Evolutionary conservation across 495 filamentous ascomycete species (phyloP).

Genomic region (Aspergillus ostianus): DNA sequence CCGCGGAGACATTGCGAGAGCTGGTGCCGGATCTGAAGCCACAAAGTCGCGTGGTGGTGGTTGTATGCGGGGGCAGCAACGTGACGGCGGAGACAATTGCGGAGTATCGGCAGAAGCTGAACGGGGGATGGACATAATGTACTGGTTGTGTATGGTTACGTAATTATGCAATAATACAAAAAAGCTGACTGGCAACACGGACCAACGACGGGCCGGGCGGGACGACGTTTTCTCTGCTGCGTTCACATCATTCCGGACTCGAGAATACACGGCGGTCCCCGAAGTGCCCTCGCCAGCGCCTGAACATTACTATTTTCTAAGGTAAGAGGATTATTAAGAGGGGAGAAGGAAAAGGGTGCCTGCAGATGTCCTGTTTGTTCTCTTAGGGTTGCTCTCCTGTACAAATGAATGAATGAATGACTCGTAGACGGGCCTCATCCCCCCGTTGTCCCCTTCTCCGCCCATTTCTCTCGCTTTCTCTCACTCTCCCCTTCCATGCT

Average conservation of each 20-base stretch:
- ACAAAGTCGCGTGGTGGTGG: conserved; percentile 70
- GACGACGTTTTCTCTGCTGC: conserved; percentile 37
- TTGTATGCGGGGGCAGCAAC: conserved; percentile 81
- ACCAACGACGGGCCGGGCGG: conserved; percentile 8
- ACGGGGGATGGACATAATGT: conserved; percentile 30
- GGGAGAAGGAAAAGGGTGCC: too few relatives aligned
- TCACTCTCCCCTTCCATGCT: neutral
- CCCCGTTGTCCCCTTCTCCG: neutral
- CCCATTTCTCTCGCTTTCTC: too few relatives aligned
- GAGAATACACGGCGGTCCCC: conserved; percentile 53
- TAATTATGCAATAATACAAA: neutral
- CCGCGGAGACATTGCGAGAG: conserved; percentile 46
- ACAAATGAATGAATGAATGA: neutral
- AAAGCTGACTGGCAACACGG: neutral
- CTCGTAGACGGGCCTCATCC: conserved; percentile 4
- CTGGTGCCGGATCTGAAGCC: conserved; percentile 51
- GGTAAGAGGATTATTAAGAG: conserved; percentile 6
- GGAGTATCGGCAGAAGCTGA: conserved; percentile 52
- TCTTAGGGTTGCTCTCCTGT: too few relatives aligned
- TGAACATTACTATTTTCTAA: neutral
- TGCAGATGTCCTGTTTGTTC: too few relatives aligned
- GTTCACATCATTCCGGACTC: conserved; percentile 45
- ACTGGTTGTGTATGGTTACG: neutral
- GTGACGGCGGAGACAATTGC: conserved; percentile 64
- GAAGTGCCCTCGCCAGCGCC: conserved; percentile 34